Evolutionary conservation across 2,329 filamentous ascomycete species (phyloP).

Genomic region (Talaromyces funiculosus): DNA sequence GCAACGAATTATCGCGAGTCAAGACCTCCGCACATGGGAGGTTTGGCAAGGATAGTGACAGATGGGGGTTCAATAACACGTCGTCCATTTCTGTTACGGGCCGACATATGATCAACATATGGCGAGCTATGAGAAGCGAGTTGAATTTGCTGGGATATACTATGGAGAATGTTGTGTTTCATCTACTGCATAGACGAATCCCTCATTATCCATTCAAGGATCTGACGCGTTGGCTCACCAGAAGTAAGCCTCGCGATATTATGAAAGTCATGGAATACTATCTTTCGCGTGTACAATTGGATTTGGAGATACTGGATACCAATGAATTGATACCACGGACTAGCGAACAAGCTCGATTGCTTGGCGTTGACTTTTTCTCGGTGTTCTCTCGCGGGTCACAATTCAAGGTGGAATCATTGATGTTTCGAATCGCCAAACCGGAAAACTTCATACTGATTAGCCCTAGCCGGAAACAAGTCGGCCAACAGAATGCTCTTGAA

Average conservation of each 20-base stretch:
- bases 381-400: constrained; percentile 93
- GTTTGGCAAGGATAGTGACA: constrained; percentile 79
- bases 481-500: constrained; percentile 87
- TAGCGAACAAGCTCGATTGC: constrained; percentile 85
- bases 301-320: constrained; percentile 83
- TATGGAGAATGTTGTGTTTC: constrained; percentile 92
- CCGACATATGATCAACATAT: constrained; percentile 93
- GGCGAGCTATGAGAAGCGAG: constrained; percentile 92
- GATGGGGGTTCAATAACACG: constrained; percentile 91
- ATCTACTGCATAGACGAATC: constrained; percentile 78
- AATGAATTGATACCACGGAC: constrained; percentile 86
- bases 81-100: constrained; percentile 91
- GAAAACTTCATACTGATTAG: constrained; percentile 90
- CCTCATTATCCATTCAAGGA: constrained; percentile 79
- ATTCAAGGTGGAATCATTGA: constrained; percentile 97
- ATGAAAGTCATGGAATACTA: constrained; percentile 75
- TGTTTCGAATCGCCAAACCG: constrained; percentile 97
- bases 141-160: constrained; percentile 89
- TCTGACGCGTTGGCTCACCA: constrained; percentile 76
- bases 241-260: constrained; percentile 62
- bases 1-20: constrained; percentile 85
- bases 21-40: constrained; percentile 75
- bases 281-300: constrained; percentile 65
- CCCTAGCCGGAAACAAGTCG: constrained; percentile 85
- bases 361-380: constrained; percentile 95